Conservation (phyloP, 257 asterid species). For the Paulownia fortunei region DNA sequence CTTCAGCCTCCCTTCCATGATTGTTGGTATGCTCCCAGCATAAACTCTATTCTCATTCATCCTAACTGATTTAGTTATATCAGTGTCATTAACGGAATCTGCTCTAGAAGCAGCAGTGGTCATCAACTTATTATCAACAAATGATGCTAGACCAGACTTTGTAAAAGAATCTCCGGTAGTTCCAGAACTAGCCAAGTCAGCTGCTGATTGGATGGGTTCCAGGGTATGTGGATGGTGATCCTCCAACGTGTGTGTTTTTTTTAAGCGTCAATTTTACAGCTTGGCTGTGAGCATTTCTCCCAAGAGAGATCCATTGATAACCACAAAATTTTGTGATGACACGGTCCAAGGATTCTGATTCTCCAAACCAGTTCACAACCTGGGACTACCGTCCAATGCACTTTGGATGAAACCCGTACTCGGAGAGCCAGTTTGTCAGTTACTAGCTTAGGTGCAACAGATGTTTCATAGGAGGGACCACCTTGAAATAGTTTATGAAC, state of each 20-base stretch:
- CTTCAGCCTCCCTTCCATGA: slow-evolving; percentile 33
- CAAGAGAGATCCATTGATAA: slow-evolving; percentile 44
- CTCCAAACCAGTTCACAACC: slow-evolving; percentile 48
- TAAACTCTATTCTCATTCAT: slow-evolving; percentile 12
- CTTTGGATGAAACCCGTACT: slow-evolving; percentile 51
- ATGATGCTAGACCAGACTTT: slow-evolving; percentile 34
- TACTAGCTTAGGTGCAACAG: slow-evolving; percentile 48
- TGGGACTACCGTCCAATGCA: slow-evolving; percentile 47
- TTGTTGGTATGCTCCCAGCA: slow-evolving; percentile 35
- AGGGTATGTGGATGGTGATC: slow-evolving; percentile 34
- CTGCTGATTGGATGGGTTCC: slow-evolving; percentile 34
- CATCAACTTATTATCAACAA: slow-evolving; percentile 33
- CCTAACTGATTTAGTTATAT: slow-evolving; percentile 24
- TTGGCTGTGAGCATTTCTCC: slow-evolving; percentile 45
- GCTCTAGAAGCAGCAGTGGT: slow-evolving; percentile 31
- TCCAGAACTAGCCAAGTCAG: slow-evolving; percentile 38
- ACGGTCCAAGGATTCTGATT: slow-evolving; percentile 55
- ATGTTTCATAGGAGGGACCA: slow-evolving; percentile 48
- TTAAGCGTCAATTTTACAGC: slow-evolving; percentile 35
- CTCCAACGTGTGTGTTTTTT: slow-evolving; percentile 41
- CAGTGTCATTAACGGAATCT: slow-evolving; percentile 25
- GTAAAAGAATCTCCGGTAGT: slow-evolving; percentile 24
- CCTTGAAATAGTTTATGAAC: slow-evolving; percentile 54
- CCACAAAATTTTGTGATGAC: slow-evolving; percentile 47
- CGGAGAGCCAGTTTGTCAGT: slow-evolving; percentile 57